These are phyloP conservation scores for Exophiala alcalophila DNA, from an alignment of 2,329 filamentous ascomycete genomes.

Conservation along the genomic window DNA sequence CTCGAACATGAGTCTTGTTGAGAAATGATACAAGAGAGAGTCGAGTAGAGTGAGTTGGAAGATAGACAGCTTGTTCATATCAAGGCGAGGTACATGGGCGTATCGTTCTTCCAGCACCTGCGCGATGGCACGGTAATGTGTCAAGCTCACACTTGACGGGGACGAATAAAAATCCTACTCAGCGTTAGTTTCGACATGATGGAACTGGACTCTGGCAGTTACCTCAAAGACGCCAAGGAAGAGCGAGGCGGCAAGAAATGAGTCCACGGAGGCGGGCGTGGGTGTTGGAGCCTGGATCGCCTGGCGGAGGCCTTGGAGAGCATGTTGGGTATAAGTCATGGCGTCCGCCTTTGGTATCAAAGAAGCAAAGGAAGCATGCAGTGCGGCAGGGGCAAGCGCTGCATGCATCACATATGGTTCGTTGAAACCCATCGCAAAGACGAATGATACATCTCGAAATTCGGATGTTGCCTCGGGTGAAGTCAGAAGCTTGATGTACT, in stretches of 20 bases:
- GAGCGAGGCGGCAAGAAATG: conserved; percentile 23
- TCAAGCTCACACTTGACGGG: conserved; percentile 15
- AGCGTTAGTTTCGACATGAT: conserved; percentile 6
- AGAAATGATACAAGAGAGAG: conserved; percentile 22
- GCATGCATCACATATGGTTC: conserved; percentile 25
- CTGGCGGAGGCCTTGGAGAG: conserved; percentile 19
- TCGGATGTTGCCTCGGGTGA: conserved; percentile 18
- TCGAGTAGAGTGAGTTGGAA: conserved; percentile 23
- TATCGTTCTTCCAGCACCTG: conserved; percentile 18
- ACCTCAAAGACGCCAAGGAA: conserved; percentile 25
- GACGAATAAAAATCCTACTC: conserved; percentile 23
- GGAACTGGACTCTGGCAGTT: background rate
- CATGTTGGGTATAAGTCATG: conserved; percentile 23
- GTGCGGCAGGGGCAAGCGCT: conserved; percentile 21
- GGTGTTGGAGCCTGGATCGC: conserved; percentile 3
- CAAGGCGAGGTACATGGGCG: conserved; percentile 10
- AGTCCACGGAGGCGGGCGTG: conserved; percentile 4
- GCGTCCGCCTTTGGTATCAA: conserved; percentile 24
- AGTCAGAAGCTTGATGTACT: conserved; percentile 17
- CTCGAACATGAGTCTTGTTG: conserved; percentile 22
- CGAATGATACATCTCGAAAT: conserved; percentile 17
- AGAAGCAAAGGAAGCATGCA: conserved; percentile 21
- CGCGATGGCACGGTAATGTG: conserved; percentile 21
- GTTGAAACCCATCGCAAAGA: conserved; percentile 20
- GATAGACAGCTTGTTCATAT: conserved; percentile 14